These are phyloP conservation scores for Aeschynomene evenia DNA, from an alignment of 306 rosid genomes.

Conservation along the genomic window DNA sequence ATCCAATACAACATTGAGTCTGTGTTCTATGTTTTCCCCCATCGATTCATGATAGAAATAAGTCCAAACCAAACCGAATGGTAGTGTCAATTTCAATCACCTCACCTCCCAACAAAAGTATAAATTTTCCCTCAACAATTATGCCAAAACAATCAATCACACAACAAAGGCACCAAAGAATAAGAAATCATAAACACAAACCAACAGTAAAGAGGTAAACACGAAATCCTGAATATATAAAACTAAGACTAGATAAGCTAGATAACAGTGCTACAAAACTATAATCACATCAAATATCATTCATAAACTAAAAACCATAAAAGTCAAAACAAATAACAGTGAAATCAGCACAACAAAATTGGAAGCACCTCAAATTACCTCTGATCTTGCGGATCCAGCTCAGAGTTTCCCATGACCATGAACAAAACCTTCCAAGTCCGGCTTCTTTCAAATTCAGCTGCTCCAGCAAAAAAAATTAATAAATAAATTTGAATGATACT, in stretches of 20 bases:
- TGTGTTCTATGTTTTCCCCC: not conserved
- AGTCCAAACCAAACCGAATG: conserved; percentile 9
- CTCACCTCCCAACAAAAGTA: not conserved
- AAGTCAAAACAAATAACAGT: not conserved
- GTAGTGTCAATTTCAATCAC: conserved; percentile 1
- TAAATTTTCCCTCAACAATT: not conserved
- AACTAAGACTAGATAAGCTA: conserved; percentile 3
- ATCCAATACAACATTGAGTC: conserved; percentile 18
- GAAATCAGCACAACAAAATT: not conserved
- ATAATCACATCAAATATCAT: not conserved
- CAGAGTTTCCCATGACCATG: conserved; percentile 45
- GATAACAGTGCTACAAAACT: conserved; percentile 1
- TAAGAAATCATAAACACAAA: conserved; percentile 17
- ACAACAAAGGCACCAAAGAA: conserved; percentile 9
- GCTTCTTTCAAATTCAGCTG: conserved; percentile 28
- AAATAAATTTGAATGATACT: not conserved
- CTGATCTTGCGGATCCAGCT: conserved; percentile 65
- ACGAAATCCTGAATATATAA: conserved; percentile 2
- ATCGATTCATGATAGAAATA: not conserved
- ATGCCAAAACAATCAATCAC: conserved; percentile 15
- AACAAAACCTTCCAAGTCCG: conserved; percentile 10
- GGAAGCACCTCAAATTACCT: conserved; percentile 41
- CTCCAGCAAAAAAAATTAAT: conserved; percentile 5
- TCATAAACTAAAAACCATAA: not conserved
- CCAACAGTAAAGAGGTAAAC: not conserved